Percentiles rank a stretch among this genome's conserved stretches.
Conservation (phyloP, 495 filamentous ascomycete genomes). For the Lentithecium fluviatile region DNA sequence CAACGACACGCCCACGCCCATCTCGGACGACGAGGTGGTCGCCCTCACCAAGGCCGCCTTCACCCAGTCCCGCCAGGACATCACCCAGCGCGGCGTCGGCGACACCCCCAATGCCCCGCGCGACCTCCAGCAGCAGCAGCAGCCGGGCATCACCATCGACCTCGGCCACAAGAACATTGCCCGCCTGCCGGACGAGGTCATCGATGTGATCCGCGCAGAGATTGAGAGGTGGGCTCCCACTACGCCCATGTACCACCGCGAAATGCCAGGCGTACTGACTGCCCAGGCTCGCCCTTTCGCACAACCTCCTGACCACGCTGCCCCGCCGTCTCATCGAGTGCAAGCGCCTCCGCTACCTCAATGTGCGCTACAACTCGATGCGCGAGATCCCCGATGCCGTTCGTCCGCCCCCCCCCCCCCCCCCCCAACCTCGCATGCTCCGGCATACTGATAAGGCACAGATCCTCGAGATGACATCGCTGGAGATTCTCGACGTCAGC, state of each 20-base stretch:
- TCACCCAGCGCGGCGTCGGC: slow-evolving; percentile 27
- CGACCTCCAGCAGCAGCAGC: slow-evolving; percentile 36
- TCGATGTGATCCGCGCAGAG: slow-evolving; percentile 89
- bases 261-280: slow-evolving; percentile 23
- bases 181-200: slow-evolving; percentile 79
- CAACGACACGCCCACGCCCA: slow-evolving; percentile 32
- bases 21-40: slow-evolving; percentile 37
- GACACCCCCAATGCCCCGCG: slow-evolving; percentile 21
- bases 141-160: slow-evolving; percentile 82
- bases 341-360: slow-evolving; percentile 88
- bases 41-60: slow-evolving; percentile 33
- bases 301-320: slow-evolving; percentile 79
- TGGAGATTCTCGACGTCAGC: slow-evolving; percentile 91
- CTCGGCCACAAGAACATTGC: slow-evolving; percentile 79
- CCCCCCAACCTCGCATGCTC: slow-evolving; percentile 1
- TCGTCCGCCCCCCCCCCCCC: slow-evolving; percentile 44
- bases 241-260: not conserved
- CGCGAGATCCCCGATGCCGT: slow-evolving; percentile 84
- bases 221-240: slow-evolving; percentile 70
- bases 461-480: slow-evolving; percentile 77
- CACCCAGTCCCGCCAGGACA: slow-evolving; percentile 33
- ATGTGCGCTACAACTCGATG: slow-evolving; percentile 83
- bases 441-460: slow-evolving; percentile 33
- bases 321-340: slow-evolving; percentile 82
- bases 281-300: slow-evolving; percentile 77